Evolutionary conservation across 1,284 basidiomycete genomes (phyloP), one percentile per base, ranked within the genome.

Genomic region (Grifola frondosa): DNA sequence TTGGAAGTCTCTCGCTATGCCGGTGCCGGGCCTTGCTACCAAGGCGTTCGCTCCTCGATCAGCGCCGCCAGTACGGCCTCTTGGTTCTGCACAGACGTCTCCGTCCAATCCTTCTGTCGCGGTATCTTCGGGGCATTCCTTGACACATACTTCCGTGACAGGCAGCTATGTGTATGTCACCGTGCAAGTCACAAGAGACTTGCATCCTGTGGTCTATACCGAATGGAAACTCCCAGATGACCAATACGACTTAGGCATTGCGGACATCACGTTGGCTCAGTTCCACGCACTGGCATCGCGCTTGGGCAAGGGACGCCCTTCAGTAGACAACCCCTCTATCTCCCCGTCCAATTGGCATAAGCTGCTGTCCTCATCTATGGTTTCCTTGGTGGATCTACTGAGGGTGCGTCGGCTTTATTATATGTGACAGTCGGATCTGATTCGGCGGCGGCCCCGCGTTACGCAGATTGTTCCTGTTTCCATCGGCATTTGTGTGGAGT

Each of bases 101-200:
- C 84, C 84, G 17, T 77, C 85, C 3, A 73, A 73, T 33, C 74
- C 76, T 44, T 74, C 76, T 19, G 65, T 71, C 13, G 64, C 67
- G 16, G 67, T 66, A 38, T 57, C 60, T 12, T 63, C 63, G 9
- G 66, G 69, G n/a, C 79, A 79, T 53, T 76, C 81, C 20, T 71
- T 88, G 42, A 92, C 89, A 0, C 79, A 92, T 29, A 93, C 92
- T 4, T 96, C 92, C 5, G 75, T 98, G 11, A 82, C 83, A 15
- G 96, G 95, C 28, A 84, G 84, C 54, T 97, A 96, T 65, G 71
- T 97, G 28, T 86, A 91, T 54, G 73, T 91, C 30, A 78, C 85
- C 16, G 83, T 99, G 6, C 97, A 99, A 67, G 89, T 98, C 42
- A 98, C 96, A 3, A 80, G 84, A 48, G 96, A 99, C 64, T 69